Evolutionary conservation across 768 basidiomycete genomes (phyloP), one percentile per base, ranked within the genome.

Genomic region (Coprinellus aureogranulatus): DNA sequence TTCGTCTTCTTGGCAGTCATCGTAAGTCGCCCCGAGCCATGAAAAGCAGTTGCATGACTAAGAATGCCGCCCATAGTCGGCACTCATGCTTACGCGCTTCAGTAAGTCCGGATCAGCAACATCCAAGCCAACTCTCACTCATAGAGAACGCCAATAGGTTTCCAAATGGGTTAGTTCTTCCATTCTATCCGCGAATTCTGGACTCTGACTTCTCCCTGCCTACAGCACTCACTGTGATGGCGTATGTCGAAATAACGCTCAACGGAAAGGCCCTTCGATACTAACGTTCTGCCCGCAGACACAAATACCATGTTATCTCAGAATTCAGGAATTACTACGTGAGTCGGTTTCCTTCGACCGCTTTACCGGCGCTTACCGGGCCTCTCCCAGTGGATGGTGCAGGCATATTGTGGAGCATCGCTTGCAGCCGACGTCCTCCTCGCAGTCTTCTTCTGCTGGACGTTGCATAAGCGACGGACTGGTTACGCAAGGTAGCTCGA

Each of bases 391-490:
- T 57, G 55, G 55, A 57, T 57, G 55, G 55, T 57, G 11, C 46
- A 37, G 23, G 55, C 55, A 4, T 57, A 57, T n/a, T 57, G 55
- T n/a, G 55, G 55, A 18, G 55, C 55, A 3, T 57, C 55, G 8
- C 34, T 57, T 6, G 40, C 31, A 2, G 55, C 55, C 18, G 55
- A 57, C 44, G 50, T 57, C 11, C 46, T 57, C 30, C 37, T 57
- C 4, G 55, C 55, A 10, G 46, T 49, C 14, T 47, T 10, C 46
- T 57, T 57, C 25, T 57, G 55, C 26, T 46, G 47, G 34, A 50
- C 55, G 12, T 27, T 57, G 22, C 46, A 57, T 25, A 40, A 49
- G 16, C 46, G 55, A 26, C 14, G 55, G 28, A 57, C 55, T 16
- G 55, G 55, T 23, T 57, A 57, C 25, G 47, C 30, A 12, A 49